A percentile compares a stretch with the other conserved stretches of the same genome.
phyloP scores from a whole-genome alignment of 768 basidiomycete species.

The Rhodotorula paludigena region DNA sequence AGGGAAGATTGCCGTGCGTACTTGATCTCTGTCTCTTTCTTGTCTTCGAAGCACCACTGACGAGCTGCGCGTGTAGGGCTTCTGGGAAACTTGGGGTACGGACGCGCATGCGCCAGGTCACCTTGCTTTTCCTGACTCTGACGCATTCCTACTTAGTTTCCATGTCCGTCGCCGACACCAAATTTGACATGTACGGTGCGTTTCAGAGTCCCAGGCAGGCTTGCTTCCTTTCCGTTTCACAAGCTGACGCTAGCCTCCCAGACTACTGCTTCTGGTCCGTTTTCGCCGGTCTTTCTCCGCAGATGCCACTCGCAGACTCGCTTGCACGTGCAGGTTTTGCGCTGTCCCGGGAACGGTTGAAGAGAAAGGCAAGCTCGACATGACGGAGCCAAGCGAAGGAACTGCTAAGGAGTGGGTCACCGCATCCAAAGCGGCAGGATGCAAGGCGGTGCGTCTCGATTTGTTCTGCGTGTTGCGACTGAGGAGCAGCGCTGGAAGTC shows the following conservation, averaged over 20 bases:
- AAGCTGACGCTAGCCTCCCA: too few species aligned
- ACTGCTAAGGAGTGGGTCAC: conserved; percentile 3
- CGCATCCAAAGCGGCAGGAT: background rate
- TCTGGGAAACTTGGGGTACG: too few species aligned
- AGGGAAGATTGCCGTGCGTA: too few species aligned
- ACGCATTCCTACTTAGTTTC: background rate
- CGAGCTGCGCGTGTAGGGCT: too few species aligned
- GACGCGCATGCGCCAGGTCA: too few species aligned
- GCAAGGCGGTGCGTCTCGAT: conserved; percentile 5
- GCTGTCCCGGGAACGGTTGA: background rate
- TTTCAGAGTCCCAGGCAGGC: too few species aligned
- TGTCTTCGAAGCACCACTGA: too few species aligned
- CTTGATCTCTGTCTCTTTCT: too few species aligned
- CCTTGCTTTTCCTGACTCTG: too few species aligned
- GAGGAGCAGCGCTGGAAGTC: too few species aligned
- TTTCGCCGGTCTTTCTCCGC: background rate
- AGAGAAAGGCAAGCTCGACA: background rate
- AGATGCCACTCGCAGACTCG: background rate
- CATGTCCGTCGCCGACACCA: background rate
- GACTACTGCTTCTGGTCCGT: background rate
- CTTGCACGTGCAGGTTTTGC: background rate
- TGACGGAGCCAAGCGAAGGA: background rate
- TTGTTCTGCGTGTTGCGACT: background rate
- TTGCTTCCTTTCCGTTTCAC: too few species aligned
- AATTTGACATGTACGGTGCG: background rate